Percentiles rank a stretch among this genome's conserved stretches.
Evolutionary conservation across 805 yeast species (phyloP).

Genomic region (Metschnikowia noctiluminum): DNA sequence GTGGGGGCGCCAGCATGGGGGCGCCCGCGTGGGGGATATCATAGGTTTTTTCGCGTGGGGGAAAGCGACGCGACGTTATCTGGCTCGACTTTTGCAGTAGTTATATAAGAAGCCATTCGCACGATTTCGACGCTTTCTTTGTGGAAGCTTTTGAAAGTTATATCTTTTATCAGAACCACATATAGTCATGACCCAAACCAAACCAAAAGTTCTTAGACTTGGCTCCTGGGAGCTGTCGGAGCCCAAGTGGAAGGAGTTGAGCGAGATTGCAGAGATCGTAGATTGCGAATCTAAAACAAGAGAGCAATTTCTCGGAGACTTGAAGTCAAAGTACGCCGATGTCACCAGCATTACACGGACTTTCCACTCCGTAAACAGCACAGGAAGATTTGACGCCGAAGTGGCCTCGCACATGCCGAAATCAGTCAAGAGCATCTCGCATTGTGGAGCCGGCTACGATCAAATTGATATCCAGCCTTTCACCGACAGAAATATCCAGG

Average conservation of each 20-base stretch:
- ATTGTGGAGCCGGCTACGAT: constrained; percentile 76
- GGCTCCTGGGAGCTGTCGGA: constrained; percentile 16
- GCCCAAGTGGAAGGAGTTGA: constrained; percentile 14
- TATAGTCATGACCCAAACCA: constrained; percentile 7
- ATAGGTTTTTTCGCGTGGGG: constrained; percentile 8
- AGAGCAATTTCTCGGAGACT: constrained; percentile 41
- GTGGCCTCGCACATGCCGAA: constrained; percentile 52
- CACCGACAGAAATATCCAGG: constrained; percentile 51
- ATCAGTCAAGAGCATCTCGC: constrained; percentile 51
- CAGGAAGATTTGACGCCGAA: constrained; percentile 68
- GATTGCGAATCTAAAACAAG: constrained; percentile 34
- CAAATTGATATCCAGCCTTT: constrained; percentile 60
- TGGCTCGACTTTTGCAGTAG: no score
- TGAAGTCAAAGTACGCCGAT: constrained; percentile 43
- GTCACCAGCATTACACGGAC: constrained; percentile 49
- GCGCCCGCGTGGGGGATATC: constrained; percentile 1
- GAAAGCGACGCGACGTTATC: neutral
- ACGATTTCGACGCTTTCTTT: neutral
- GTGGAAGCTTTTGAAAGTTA: no score
- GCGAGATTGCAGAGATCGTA: constrained; percentile 32
- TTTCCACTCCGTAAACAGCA: constrained; percentile 45
- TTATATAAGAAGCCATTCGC: neutral
- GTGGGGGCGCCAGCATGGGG: neutral
- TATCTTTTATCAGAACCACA: neutral
- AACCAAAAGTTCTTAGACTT: constrained; percentile 19